Evolutionary conservation across 345 rosid species (phyloP).

Genomic region (Gossypium raimondii): DNA sequence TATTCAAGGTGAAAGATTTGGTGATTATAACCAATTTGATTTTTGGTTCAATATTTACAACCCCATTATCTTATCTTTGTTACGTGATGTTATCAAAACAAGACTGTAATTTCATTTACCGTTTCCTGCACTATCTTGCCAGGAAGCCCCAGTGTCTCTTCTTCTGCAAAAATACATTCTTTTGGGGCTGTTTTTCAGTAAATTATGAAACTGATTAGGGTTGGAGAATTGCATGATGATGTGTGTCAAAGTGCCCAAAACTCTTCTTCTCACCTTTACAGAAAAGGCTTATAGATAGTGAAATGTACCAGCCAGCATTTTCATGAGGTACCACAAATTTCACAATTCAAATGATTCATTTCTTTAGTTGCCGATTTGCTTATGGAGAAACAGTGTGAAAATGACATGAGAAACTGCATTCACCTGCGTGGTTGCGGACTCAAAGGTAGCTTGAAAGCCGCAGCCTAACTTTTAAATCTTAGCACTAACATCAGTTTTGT

Average conservation of each 20-base stretch:
- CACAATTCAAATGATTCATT: background rate
- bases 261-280: background rate
- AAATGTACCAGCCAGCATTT: slow-evolving; percentile 8
- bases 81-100: too few species aligned
- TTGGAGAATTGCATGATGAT: background rate
- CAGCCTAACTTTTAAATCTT: background rate
- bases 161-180: too few species aligned
- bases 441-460: background rate
- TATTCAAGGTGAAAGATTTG: too few species aligned
- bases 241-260: background rate
- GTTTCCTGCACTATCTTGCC: too few species aligned
- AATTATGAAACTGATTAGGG: background rate
- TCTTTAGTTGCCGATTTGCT: background rate
- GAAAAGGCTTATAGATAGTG: background rate
- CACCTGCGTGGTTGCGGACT: background rate
- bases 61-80: too few species aligned
- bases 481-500: too few species aligned
- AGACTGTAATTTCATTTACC: too few species aligned
- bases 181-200: background rate
- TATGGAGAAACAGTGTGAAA: background rate
- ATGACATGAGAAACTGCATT: background rate
- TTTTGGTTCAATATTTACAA: too few species aligned
- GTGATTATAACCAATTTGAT: too few species aligned
- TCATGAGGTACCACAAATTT: background rate
- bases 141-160: too few species aligned